These are phyloP conservation scores for Boletus sp. DNA, from an alignment of 768 basidiomycete species.

Conservation along the genomic window DNA sequence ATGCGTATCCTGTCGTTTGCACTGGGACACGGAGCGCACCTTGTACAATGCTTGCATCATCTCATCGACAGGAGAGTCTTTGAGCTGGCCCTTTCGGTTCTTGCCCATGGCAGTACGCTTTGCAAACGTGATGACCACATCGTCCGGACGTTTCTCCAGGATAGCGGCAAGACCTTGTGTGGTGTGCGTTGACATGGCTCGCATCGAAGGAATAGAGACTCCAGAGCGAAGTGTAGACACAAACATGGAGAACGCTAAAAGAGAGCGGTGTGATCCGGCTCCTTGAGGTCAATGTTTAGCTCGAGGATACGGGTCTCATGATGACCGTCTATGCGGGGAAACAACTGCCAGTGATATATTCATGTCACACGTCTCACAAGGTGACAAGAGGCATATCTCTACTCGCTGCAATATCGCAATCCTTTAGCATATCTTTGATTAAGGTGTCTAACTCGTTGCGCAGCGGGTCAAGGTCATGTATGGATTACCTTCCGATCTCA, in stretches of 20 bases:
- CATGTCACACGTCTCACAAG: neutral
- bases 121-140: slow-evolving; percentile 88
- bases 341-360: neutral
- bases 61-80: slow-evolving; percentile 85
- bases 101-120: slow-evolving; percentile 86
- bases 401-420: neutral
- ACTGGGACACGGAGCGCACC: slow-evolving; percentile 36
- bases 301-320: neutral
- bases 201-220: slow-evolving; percentile 6
- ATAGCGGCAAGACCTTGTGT: slow-evolving; percentile 46
- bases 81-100: slow-evolving; percentile 90
- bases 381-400: too few species aligned
- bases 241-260: slow-evolving; percentile 19
- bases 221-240: slow-evolving; percentile 11
- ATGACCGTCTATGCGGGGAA: neutral
- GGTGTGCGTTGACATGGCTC: slow-evolving; percentile 35
- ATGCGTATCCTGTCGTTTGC: neutral
- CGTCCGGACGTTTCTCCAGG: slow-evolving; percentile 69
- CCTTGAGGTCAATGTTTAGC: neutral
- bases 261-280: slow-evolving; percentile 1
- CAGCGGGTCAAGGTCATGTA: neutral
- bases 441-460: neutral
- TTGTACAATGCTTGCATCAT: slow-evolving; percentile 79
- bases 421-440: neutral
- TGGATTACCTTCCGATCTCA: neutral